Conservation (phyloP, 2,329 filamentous ascomycete genomes). For the Aureobasidium leucospermi region DNA sequence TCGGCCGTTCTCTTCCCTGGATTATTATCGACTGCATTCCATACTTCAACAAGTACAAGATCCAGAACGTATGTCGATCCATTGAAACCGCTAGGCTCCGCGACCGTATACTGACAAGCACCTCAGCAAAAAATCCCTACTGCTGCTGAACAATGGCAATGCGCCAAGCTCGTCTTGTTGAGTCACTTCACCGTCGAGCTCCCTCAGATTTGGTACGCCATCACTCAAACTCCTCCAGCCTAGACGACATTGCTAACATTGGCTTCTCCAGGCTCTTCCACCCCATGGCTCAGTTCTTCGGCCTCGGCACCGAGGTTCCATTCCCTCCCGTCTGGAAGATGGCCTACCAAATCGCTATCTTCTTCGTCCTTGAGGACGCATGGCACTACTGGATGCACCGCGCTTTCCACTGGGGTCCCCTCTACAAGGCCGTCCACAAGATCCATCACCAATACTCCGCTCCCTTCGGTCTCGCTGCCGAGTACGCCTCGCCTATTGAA, state of each 20-base stretch:
- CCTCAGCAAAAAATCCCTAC: conserved; percentile 74
- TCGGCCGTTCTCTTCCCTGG: conserved; percentile 83
- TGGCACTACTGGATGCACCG: conserved; percentile 99
- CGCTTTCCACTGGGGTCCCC: conserved; percentile 82
- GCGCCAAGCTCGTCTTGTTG: conserved; percentile 84
- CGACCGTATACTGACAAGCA: conserved; percentile 14
- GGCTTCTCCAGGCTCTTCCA: conserved; percentile 65
- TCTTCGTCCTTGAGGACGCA: conserved; percentile 92
- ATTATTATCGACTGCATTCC: conserved; percentile 85
- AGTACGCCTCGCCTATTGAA: conserved; percentile 96
- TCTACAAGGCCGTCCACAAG: conserved; percentile 97
- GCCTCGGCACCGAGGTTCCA: conserved; percentile 78
- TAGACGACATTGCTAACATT: conserved; percentile 6
- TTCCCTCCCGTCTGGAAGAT: conserved; percentile 84
- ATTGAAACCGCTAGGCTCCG: not conserved
- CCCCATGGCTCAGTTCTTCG: conserved; percentile 87
- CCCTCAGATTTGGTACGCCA: conserved; percentile 77
- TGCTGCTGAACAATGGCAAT: conserved; percentile 88
- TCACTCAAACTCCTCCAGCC: not conserved
- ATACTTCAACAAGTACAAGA: conserved; percentile 87
- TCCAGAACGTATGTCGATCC: conserved; percentile 62
- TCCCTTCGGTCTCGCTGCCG: conserved; percentile 89
- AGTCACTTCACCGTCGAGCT: conserved; percentile 97
- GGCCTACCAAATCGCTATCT: conserved; percentile 81
- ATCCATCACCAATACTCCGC: conserved; percentile 98